Conservation (phyloP, 257 asterid genomes). For the Datura wrightii region DNA sequence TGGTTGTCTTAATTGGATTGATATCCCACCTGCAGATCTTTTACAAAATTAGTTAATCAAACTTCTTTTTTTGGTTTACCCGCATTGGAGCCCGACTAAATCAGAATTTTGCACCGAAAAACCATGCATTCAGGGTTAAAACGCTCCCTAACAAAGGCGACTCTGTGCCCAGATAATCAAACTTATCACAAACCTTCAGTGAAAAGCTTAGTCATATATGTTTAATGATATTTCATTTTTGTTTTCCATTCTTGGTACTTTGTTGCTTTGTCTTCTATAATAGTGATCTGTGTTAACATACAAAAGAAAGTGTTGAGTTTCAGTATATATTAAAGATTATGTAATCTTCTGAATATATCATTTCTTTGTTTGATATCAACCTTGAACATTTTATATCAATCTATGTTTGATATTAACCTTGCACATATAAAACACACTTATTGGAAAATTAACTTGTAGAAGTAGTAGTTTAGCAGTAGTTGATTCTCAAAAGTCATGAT, state of each 20-base stretch:
- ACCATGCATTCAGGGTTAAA: background rate
- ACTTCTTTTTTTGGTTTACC: background rate
- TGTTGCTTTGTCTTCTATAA: background rate
- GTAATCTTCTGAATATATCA: background rate
- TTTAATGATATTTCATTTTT: background rate
- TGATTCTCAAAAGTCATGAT: no score
- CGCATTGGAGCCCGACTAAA: background rate
- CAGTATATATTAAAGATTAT: background rate
- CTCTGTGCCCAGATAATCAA: background rate
- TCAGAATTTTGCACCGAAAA: background rate
- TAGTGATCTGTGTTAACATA: background rate
- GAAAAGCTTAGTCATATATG: background rate
- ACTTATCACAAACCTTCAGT: background rate
- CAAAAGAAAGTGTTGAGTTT: background rate
- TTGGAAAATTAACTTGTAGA: no score
- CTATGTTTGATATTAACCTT: no score
- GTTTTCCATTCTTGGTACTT: background rate
- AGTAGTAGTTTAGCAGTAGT: no score
- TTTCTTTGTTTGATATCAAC: background rate
- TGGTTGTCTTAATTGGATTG: slow-evolving; percentile 47
- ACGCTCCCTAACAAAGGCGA: background rate
- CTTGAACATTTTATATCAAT: background rate
- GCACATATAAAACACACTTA: no score
- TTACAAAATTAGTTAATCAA: background rate
- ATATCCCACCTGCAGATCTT: background rate